Evolutionary conservation across 352 stramenopile species (phyloP).

Genomic region (Nothophytophthora sp.): DNA sequence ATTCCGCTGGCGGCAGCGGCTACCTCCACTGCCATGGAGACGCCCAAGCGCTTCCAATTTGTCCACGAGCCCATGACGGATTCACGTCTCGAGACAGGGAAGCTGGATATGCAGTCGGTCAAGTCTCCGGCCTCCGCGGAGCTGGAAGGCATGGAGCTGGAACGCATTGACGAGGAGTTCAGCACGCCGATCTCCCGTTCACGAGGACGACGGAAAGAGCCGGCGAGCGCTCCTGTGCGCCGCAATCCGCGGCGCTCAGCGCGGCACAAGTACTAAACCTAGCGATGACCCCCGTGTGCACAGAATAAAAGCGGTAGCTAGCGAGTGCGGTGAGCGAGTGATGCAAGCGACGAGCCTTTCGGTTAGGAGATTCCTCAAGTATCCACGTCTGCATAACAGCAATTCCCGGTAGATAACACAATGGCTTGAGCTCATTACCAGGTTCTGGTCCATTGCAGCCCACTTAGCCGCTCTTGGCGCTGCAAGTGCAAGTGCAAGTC

Average conservation of each 20-base stretch:
- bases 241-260: constrained; percentile 74
- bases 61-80: constrained; percentile 67
- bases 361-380: too few relatives aligned
- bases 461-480: too few relatives aligned
- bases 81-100: constrained; percentile 45
- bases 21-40: constrained; percentile 41
- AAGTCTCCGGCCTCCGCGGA: constrained; percentile 65
- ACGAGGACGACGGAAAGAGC: constrained; percentile 54
- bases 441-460: too few relatives aligned
- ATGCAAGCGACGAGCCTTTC: too few relatives aligned
- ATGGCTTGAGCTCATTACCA: constrained; percentile 7
- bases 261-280: constrained; percentile 64
- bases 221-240: constrained; percentile 57
- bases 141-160: constrained; percentile 73
- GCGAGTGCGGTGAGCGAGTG: neutral
- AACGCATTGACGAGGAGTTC: constrained; percentile 84
- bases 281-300: constrained; percentile 9
- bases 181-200: constrained; percentile 65
- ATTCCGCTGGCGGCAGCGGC: constrained; percentile 33
- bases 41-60: constrained; percentile 79
- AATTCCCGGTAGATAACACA: constrained; percentile 13
- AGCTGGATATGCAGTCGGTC: constrained; percentile 20
- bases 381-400: too few relatives aligned
- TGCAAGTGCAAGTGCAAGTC: too few relatives aligned
- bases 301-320: constrained; percentile 15